Evolutionary conservation across 2,329 filamentous ascomycete species (phyloP).

Genomic region (Neurospora sp.): DNA sequence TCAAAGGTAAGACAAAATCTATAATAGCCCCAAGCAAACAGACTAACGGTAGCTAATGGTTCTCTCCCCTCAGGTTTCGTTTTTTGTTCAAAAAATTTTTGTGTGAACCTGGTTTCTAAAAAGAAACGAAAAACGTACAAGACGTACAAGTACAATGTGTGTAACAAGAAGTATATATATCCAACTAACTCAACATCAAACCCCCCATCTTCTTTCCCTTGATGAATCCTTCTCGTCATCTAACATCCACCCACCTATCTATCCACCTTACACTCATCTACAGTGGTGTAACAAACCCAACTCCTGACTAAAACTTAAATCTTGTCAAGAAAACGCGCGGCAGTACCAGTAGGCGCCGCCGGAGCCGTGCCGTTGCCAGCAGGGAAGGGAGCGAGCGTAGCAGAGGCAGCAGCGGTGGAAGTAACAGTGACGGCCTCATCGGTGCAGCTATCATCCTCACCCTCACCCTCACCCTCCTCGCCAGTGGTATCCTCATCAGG

Average conservation of each 20-base stretch:
- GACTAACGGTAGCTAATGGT: background rate
- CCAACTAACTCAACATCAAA: background rate
- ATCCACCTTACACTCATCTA: background rate
- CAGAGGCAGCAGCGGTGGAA: background rate
- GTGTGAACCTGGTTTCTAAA: background rate
- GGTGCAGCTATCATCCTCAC: constrained; percentile 4
- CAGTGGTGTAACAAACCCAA: background rate
- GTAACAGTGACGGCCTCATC: constrained; percentile 11
- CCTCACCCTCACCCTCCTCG: background rate
- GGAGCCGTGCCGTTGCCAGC: constrained; percentile 4
- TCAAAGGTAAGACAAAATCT: background rate
- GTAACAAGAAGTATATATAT: background rate
- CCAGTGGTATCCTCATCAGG: constrained; percentile 6
- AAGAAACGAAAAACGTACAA: background rate
- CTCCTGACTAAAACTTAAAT: background rate
- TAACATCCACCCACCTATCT: background rate
- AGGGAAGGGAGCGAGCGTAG: constrained; percentile 3
- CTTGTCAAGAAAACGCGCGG: background rate
- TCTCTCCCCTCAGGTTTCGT: background rate
- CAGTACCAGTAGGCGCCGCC: constrained; percentile 4
- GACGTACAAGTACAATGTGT: background rate
- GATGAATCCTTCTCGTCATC: background rate
- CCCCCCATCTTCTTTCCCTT: background rate
- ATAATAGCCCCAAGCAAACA: background rate
- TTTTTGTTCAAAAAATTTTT: background rate